Evolutionary conservation across 495 filamentous ascomycete genomes (phyloP).

Genomic region (Massariosphaeria phaeospora): DNA sequence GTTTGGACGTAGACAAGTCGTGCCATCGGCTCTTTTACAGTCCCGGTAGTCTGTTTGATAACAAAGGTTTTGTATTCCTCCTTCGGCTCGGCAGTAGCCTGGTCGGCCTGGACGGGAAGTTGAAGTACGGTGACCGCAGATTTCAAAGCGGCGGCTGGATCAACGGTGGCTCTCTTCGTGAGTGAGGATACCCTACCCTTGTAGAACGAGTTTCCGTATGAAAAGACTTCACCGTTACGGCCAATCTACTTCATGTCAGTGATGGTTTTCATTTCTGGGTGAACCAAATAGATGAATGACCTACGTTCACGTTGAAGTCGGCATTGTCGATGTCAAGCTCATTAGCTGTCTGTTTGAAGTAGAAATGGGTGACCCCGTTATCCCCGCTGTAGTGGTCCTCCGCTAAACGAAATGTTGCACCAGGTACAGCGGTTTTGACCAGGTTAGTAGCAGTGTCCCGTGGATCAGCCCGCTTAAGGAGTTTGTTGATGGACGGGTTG

Average conservation of each 20-base stretch:
- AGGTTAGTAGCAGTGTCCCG: constrained; percentile 28
- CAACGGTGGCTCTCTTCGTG: constrained; percentile 38
- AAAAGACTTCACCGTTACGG: constrained; percentile 43
- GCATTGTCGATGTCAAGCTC: constrained; percentile 53
- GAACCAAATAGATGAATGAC: no score
- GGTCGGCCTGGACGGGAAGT: constrained; percentile 38
- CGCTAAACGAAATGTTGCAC: constrained; percentile 41
- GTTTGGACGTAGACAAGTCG: constrained; percentile 46
- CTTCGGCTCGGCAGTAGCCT: constrained; percentile 37
- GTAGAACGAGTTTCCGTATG: constrained; percentile 42
- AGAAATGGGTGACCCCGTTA: constrained; percentile 50
- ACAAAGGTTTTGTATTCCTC: constrained; percentile 36
- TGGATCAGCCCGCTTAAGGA: neutral
- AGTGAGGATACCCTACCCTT: constrained; percentile 40
- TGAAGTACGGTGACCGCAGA: constrained; percentile 37
- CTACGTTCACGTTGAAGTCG: constrained; percentile 53
- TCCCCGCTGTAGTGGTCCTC: constrained; percentile 44
- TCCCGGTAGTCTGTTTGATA: constrained; percentile 42
- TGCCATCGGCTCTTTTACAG: constrained; percentile 44
- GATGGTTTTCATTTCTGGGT: neutral
- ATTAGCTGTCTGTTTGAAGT: constrained; percentile 52
- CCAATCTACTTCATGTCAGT: constrained; percentile 34
- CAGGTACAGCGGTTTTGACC: constrained; percentile 30
- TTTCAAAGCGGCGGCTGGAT: constrained; percentile 39
- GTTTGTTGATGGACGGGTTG: neutral